Percentiles rank a stretch among this genome's conserved stretches.
Conservation (phyloP, 169 alveolate genomes). For the Cryptosporidium ubiquitum region DNA sequence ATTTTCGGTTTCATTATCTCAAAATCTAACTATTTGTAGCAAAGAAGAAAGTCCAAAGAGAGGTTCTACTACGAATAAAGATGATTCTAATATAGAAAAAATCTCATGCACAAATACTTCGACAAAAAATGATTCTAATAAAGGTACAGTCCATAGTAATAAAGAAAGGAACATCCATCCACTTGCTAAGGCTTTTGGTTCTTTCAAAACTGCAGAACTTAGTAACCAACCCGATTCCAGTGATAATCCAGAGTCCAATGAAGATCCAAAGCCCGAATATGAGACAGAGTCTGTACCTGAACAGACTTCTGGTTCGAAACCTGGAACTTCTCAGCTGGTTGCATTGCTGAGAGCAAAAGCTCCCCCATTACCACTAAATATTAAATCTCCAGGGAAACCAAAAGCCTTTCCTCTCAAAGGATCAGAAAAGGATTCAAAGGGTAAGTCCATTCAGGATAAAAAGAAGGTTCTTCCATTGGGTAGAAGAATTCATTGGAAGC, state of each 20-base stretch:
- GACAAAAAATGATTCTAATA: not conserved
- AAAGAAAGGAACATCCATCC: not conserved
- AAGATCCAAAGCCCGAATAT: not conserved
- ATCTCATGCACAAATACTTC: not conserved
- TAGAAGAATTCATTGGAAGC: slow-evolving; percentile 79
- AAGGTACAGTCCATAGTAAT: not conserved
- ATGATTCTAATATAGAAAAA: not conserved
- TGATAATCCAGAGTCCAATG: not conserved
- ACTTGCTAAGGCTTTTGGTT: not conserved
- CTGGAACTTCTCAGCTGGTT: not conserved
- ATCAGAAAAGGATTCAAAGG: not conserved
- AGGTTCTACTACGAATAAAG: not conserved
- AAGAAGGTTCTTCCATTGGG: slow-evolving; percentile 75
- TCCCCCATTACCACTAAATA: slow-evolving; percentile 57
- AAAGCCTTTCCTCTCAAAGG: slow-evolving; percentile 30
- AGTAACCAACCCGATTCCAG: not conserved
- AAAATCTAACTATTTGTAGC: not conserved
- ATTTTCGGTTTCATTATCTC: slow-evolving; percentile 22
- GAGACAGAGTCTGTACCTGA: not conserved
- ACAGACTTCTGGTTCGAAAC: not conserved
- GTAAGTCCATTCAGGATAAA: not conserved
- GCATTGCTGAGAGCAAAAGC: slow-evolving; percentile 58
- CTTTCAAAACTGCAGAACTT: not conserved
- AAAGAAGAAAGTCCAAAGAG: not conserved
- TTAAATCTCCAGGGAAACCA: slow-evolving; percentile 39